phyloP scores from a whole-genome alignment of 257 asterid genomes.

The Ehretia macrophylla region DNA sequence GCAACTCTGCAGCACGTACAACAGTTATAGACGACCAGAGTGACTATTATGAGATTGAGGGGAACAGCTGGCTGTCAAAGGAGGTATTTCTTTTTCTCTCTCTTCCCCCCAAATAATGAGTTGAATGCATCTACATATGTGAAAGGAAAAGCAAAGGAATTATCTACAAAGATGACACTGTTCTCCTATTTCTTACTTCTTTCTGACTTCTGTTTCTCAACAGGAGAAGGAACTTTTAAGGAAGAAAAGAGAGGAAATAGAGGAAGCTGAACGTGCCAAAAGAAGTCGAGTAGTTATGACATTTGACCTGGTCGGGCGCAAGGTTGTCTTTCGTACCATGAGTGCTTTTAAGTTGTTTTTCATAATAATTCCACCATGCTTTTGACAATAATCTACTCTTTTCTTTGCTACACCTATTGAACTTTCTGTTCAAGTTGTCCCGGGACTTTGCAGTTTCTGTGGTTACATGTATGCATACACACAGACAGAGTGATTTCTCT shows the following conservation, averaged over 20 bases:
- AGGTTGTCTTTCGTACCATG: constrained; percentile 39
- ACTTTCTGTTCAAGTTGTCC: too few species aligned
- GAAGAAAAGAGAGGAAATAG: constrained; percentile 75
- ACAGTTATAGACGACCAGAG: constrained; percentile 96
- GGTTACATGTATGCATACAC: too few species aligned
- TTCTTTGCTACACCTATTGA: neutral
- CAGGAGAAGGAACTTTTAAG: constrained; percentile 84
- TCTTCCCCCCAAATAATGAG: neutral
- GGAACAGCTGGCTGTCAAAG: constrained; percentile 73
- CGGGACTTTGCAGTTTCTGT: too few species aligned
- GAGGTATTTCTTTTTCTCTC: constrained; percentile 45
- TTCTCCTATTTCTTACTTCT: neutral
- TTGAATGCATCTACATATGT: neutral
- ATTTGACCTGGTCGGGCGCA: constrained; percentile 92
- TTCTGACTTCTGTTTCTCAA: constrained; percentile 13
- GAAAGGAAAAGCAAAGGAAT: too few species aligned
- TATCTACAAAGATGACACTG: too few species aligned
- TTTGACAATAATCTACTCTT: neutral
- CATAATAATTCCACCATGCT: neutral
- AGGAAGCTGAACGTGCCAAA: constrained; percentile 75
- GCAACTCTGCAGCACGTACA: constrained; percentile 97
- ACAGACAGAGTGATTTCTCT: too few species aligned
- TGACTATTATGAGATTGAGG: constrained; percentile 89
- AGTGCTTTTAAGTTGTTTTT: constrained; percentile 3
- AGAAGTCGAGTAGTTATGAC: constrained; percentile 74